A percentile compares a stretch with the other conserved stretches of the same genome.
phyloP scores from a whole-genome alignment of 2,329 filamentous ascomycete species.

The Penicillium sp. region DNA sequence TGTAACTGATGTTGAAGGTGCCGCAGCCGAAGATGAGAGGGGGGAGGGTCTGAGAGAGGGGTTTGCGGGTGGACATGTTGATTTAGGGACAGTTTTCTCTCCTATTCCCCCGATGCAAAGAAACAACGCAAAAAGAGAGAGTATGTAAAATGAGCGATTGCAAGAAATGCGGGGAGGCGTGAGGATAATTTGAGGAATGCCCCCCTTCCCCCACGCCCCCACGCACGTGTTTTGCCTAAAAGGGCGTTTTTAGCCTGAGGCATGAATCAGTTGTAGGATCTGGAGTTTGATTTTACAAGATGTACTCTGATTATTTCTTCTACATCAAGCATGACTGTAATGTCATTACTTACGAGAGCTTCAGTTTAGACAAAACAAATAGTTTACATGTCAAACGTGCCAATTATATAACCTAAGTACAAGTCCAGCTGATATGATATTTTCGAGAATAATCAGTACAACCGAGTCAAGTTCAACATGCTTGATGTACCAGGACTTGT shows the following conservation, averaged over 20 bases:
- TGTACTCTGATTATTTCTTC: too few species aligned
- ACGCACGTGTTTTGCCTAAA: neutral
- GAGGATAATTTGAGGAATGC: neutral
- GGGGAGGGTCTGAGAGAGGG: constrained; percentile 41
- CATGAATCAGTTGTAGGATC: too few species aligned
- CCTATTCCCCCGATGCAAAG: neutral
- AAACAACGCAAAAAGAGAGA: neutral
- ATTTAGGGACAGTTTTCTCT: neutral
- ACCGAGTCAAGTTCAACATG: neutral
- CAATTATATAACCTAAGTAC: neutral
- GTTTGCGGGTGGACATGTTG: constrained; percentile 12
- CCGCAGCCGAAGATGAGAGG: constrained; percentile 48
- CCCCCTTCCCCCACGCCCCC: too few species aligned
- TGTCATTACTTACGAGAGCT: too few species aligned
- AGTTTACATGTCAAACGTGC: too few species aligned
- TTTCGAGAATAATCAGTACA: neutral
- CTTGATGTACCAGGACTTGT: neutral
- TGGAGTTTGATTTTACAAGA: too few species aligned
- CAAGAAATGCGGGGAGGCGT: neutral
- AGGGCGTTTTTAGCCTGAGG: neutral
- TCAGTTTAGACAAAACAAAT: too few species aligned
- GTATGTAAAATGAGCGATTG: neutral
- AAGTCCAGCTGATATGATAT: neutral
- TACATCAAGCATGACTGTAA: too few species aligned
- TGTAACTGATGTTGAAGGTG: constrained; percentile 49